Evolutionary conservation across 2,329 filamentous ascomycete genomes (phyloP).

Genomic region (Drechslera avenae): DNA sequence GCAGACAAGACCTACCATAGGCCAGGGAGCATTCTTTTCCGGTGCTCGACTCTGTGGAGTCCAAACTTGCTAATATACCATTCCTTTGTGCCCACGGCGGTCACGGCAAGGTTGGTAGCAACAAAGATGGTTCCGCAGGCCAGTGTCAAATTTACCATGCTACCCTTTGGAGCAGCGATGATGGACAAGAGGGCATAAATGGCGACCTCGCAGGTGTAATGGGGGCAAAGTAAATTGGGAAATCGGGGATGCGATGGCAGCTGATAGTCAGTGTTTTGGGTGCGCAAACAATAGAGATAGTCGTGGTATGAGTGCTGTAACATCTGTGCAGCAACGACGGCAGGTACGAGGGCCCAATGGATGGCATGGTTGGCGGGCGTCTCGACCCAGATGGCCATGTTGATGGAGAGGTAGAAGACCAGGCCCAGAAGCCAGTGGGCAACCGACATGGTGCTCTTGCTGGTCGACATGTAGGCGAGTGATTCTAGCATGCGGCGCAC

Average conservation of each 20-base stretch:
- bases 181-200: slow-evolving; percentile 82
- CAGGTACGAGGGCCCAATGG: slow-evolving; percentile 60
- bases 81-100: slow-evolving; percentile 74
- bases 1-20: slow-evolving; percentile 33
- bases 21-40: slow-evolving; percentile 41
- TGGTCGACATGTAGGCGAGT: slow-evolving; percentile 67
- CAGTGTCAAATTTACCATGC: slow-evolving; percentile 73
- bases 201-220: slow-evolving; percentile 87
- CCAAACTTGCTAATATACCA: slow-evolving; percentile 54
- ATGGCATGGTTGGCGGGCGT: slow-evolving; percentile 53
- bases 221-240: slow-evolving; percentile 74
- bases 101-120: slow-evolving; percentile 77
- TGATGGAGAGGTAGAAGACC: slow-evolving; percentile 74
- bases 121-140: slow-evolving; percentile 75
- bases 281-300: slow-evolving; percentile 52
- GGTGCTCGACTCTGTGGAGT: slow-evolving; percentile 32
- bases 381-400: slow-evolving; percentile 83
- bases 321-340: slow-evolving; percentile 72
- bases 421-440: slow-evolving; percentile 82
- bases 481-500: slow-evolving; percentile 78
- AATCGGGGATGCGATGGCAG: slow-evolving; percentile 78
- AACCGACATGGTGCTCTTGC: slow-evolving; percentile 80
- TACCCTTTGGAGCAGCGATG: slow-evolving; percentile 70
- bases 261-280: slow-evolving; percentile 68
- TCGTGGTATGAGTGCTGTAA: slow-evolving; percentile 69